These are phyloP conservation scores for Graphiopsis chlorocephala DNA, from an alignment of 2,329 filamentous ascomycete genomes.

Conservation along the genomic window DNA sequence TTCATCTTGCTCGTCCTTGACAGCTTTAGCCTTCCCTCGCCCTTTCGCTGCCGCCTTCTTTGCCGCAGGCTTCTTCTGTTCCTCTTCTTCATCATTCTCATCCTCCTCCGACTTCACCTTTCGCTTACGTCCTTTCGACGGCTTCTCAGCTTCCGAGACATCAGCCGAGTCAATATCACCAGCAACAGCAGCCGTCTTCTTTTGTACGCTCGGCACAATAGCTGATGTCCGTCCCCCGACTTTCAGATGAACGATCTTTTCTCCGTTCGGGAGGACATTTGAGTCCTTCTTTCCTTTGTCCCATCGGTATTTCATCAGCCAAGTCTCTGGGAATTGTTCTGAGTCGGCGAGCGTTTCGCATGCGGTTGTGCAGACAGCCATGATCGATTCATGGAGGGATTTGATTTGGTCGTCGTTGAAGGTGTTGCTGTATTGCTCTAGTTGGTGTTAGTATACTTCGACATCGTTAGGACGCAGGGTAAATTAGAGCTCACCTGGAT, in stretches of 20 bases:
- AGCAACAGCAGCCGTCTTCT: slow-evolving; percentile 66
- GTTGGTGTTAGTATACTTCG: background rate
- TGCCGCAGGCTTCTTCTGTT: slow-evolving; percentile 19
- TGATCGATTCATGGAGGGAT: slow-evolving; percentile 68
- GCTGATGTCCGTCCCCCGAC: slow-evolving; percentile 91
- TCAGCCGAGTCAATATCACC: slow-evolving; percentile 42
- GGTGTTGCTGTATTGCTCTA: slow-evolving; percentile 83
- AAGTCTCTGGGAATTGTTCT: slow-evolving; percentile 77
- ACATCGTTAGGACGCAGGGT: too few species aligned
- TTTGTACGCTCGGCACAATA: slow-evolving; percentile 80
- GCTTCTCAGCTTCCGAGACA: slow-evolving; percentile 23
- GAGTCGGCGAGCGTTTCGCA: slow-evolving; percentile 78
- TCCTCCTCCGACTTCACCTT: slow-evolving; percentile 28
- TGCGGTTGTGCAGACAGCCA: slow-evolving; percentile 76
- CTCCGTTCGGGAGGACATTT: slow-evolving; percentile 72
- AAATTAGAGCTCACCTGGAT: slow-evolving; percentile 52
- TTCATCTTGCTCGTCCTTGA: slow-evolving; percentile 6
- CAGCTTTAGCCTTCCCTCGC: slow-evolving; percentile 3
- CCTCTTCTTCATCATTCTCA: slow-evolving; percentile 35
- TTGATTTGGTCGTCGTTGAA: slow-evolving; percentile 70
- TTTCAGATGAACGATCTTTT: slow-evolving; percentile 80
- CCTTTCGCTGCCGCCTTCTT: slow-evolving; percentile 11
- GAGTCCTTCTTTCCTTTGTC: slow-evolving; percentile 72
- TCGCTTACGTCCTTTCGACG: slow-evolving; percentile 34
- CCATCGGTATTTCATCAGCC: slow-evolving; percentile 63